phyloP scores from a whole-genome alignment of 495 filamentous ascomycete genomes.

The Acidiella bohemica region DNA sequence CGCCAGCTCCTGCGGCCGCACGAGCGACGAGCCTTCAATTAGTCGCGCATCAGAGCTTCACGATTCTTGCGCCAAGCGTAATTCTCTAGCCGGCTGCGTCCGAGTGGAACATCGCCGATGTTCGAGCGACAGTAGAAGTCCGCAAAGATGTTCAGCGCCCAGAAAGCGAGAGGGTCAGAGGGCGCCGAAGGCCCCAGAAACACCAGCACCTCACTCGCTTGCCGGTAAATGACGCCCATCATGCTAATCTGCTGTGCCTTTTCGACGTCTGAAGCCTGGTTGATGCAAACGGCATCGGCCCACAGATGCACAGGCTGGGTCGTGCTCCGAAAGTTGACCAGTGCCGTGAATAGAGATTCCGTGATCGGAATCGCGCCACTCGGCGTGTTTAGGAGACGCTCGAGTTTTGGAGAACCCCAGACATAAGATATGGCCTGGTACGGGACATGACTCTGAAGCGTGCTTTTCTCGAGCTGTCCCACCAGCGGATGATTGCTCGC shows the following conservation, averaged over 20 bases:
- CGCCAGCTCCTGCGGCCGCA: too few relatives aligned
- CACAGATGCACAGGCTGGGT: background rate
- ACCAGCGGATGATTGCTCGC: too few relatives aligned
- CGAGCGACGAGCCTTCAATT: too few relatives aligned
- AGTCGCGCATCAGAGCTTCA: too few relatives aligned
- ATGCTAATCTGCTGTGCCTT: slow-evolving; percentile 10
- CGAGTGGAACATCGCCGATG: too few relatives aligned
- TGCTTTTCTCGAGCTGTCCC: too few relatives aligned
- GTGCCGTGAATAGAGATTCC: background rate
- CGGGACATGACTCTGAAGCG: too few relatives aligned
- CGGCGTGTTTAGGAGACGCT: background rate
- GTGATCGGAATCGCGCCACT: background rate
- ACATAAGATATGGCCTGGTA: slow-evolving; percentile 3
- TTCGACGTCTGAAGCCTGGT: slow-evolving; percentile 13
- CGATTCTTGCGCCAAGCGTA: too few relatives aligned
- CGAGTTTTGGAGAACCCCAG: background rate
- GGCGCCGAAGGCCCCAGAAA: slow-evolving; percentile 10
- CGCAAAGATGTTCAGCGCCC: too few relatives aligned
- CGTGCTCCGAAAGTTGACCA: background rate
- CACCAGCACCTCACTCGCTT: slow-evolving; percentile 8
- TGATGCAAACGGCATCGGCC: slow-evolving; percentile 16
- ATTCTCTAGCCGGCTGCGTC: too few relatives aligned
- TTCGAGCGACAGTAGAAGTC: too few relatives aligned
- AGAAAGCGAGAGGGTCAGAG: background rate
- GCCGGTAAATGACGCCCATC: slow-evolving; percentile 13